Conservation (phyloP, 257 asterid species). For the Solanum virginianum region DNA sequence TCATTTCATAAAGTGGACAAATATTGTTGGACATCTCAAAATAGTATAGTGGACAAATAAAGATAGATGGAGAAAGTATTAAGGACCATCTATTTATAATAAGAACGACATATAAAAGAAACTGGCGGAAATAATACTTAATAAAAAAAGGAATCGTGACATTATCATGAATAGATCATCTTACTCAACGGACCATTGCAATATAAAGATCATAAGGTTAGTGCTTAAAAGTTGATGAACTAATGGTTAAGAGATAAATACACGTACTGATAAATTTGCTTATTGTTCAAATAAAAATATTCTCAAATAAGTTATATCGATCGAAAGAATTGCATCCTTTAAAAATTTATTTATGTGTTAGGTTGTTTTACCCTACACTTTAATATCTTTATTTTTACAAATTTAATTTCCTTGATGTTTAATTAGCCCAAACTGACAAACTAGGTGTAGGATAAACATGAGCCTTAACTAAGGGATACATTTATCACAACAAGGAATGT, state of each 20-base stretch:
- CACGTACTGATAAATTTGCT: neutral
- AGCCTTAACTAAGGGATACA: neutral
- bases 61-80: rapidly evolving
- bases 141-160: neutral
- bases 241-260: neutral
- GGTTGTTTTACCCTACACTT: neutral
- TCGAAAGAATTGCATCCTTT: neutral
- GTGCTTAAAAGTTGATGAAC: neutral
- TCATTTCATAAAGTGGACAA: too few species aligned
- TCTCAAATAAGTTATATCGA: neutral
- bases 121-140: neutral
- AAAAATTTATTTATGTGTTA: neutral
- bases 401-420: neutral
- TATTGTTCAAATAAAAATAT: neutral
- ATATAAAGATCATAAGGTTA: neutral
- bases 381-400: neutral
- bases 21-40: too few species aligned
- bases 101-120: too few species aligned
- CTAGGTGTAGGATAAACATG: neutral
- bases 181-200: neutral
- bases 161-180: neutral
- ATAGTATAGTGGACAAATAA: too few species aligned
- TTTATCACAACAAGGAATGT: neutral
- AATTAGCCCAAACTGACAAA: neutral
- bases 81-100: too few species aligned